Conservation (phyloP, 148 eudicot genomes). For the Polygonum aviculare region DNA sequence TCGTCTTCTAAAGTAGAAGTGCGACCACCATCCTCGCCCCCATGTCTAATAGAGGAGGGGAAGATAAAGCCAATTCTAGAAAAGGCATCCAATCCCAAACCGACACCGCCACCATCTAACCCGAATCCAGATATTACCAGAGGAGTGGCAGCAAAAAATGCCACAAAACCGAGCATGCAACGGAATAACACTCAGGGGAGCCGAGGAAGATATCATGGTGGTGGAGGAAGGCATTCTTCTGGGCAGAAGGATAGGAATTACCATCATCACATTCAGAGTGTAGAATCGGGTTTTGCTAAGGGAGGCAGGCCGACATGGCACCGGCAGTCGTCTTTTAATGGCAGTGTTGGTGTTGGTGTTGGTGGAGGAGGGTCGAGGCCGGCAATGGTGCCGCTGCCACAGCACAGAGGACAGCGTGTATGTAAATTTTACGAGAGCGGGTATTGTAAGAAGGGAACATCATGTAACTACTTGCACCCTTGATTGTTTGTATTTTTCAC, state of each 20-base stretch:
- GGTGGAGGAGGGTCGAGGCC: slow-evolving; percentile 48
- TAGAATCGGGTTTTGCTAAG: slow-evolving; percentile 33
- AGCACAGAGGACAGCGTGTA: slow-evolving; percentile 51
- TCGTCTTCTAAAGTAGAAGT: not conserved
- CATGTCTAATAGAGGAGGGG: slow-evolving; percentile 27
- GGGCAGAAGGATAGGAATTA: slow-evolving; percentile 40
- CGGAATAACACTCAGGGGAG: slow-evolving; percentile 23
- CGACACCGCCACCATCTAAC: not conserved
- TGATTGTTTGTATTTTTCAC: slow-evolving; percentile 3
- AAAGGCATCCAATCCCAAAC: not conserved
- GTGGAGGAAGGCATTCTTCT: slow-evolving; percentile 33
- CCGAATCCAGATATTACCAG: not conserved
- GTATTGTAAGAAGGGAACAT: slow-evolving; percentile 67
- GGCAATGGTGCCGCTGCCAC: slow-evolving; percentile 11
- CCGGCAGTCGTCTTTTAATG: slow-evolving; percentile 41
- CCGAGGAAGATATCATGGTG: slow-evolving; percentile 10
- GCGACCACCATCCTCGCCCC: too few species aligned
- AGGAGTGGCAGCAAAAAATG: not conserved
- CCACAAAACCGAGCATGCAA: not conserved
- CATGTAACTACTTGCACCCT: slow-evolving; percentile 74
- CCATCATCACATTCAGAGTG: slow-evolving; percentile 26
- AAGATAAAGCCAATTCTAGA: slow-evolving; percentile 3
- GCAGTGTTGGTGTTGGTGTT: slow-evolving; percentile 21
- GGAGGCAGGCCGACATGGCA: slow-evolving; percentile 45
- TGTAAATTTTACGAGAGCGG: slow-evolving; percentile 78